These are phyloP conservation scores for Eucalyptus melliodora DNA, from an alignment of 345 rosid genomes.

Conservation along the genomic window DNA sequence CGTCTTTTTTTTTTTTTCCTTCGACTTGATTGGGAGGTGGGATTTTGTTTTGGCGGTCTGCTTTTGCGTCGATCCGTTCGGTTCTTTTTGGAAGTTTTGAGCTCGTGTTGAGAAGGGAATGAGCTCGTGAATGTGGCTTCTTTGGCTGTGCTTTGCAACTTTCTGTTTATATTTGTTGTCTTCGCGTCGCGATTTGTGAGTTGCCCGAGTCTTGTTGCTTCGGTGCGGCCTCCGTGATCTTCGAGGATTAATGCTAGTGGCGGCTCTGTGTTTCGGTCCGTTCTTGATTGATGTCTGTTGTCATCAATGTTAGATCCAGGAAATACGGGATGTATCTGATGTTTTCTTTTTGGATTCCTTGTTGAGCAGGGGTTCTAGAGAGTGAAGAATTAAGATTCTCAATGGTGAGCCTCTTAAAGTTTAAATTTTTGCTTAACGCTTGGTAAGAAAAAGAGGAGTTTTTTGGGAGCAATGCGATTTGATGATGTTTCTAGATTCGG, in stretches of 20 bases:
- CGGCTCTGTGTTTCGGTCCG: neutral
- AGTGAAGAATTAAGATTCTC: constrained; percentile 29
- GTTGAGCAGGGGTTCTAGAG: constrained; percentile 48
- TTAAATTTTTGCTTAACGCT: neutral
- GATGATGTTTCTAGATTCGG: neutral
- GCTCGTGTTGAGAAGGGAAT: neutral
- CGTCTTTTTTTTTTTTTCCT: neutral
- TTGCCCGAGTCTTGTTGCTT: neutral
- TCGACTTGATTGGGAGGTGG: neutral
- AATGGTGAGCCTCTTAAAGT: constrained; percentile 64
- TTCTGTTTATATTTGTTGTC: neutral
- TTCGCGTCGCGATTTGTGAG: neutral
- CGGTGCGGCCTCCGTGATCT: neutral
- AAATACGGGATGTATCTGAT: constrained; percentile 12
- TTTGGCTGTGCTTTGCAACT: neutral
- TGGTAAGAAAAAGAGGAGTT: neutral
- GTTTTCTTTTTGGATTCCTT: constrained; percentile 2
- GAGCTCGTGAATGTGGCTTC: neutral
- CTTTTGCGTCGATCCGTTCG: neutral
- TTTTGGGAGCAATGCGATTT: neutral
- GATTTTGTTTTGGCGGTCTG: neutral
- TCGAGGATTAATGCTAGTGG: neutral
- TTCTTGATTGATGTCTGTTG: neutral
- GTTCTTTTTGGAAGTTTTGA: neutral
- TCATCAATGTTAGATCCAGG: constrained; percentile 13